Conservation (phyloP, 2,329 filamentous ascomycete species). For the Arachnopeziza araneosa region DNA sequence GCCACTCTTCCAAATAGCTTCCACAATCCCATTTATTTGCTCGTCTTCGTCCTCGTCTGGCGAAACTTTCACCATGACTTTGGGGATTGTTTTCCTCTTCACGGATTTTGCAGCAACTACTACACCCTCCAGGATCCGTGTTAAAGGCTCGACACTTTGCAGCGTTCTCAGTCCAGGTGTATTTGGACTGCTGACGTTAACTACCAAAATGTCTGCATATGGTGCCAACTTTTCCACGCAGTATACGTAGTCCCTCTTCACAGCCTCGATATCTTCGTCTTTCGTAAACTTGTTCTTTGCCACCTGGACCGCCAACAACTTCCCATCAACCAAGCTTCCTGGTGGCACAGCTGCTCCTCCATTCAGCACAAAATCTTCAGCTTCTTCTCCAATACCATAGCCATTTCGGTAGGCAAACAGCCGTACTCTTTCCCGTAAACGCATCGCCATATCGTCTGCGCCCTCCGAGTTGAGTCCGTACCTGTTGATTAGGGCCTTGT, state of each 20-base stretch:
- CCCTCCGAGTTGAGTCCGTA: slow-evolving; percentile 93
- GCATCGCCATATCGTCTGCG: slow-evolving; percentile 77
- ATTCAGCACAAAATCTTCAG: slow-evolving; percentile 68
- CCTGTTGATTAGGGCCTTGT: slow-evolving; percentile 88
- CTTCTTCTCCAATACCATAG: slow-evolving; percentile 54
- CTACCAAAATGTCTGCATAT: slow-evolving; percentile 93
- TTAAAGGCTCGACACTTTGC: slow-evolving; percentile 79
- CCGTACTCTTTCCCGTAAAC: slow-evolving; percentile 70
- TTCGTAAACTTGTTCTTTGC: slow-evolving; percentile 95
- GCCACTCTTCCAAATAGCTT: slow-evolving; percentile 75
- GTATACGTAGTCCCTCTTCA: slow-evolving; percentile 79
- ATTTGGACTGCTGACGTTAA: slow-evolving; percentile 96
- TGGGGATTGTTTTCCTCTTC: slow-evolving; percentile 65
- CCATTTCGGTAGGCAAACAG: slow-evolving; percentile 69
- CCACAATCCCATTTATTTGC: slow-evolving; percentile 83
- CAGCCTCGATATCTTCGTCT: slow-evolving; percentile 76
- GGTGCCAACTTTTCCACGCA: slow-evolving; percentile 77
- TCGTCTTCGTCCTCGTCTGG: slow-evolving; percentile 85
- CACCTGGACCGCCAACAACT: slow-evolving; percentile 83
- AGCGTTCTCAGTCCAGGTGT: slow-evolving; percentile 85
- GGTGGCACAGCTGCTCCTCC: slow-evolving; percentile 73
- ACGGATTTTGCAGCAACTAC: slow-evolving; percentile 69
- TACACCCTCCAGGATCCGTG: slow-evolving; percentile 72
- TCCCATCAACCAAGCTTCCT: slow-evolving; percentile 70
- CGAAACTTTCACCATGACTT: slow-evolving; percentile 96